Percentiles rank a stretch among this genome's conserved stretches.
Conservation (phyloP, 1,284 basidiomycete genomes). For the Heterobasidion irregulare region DNA sequence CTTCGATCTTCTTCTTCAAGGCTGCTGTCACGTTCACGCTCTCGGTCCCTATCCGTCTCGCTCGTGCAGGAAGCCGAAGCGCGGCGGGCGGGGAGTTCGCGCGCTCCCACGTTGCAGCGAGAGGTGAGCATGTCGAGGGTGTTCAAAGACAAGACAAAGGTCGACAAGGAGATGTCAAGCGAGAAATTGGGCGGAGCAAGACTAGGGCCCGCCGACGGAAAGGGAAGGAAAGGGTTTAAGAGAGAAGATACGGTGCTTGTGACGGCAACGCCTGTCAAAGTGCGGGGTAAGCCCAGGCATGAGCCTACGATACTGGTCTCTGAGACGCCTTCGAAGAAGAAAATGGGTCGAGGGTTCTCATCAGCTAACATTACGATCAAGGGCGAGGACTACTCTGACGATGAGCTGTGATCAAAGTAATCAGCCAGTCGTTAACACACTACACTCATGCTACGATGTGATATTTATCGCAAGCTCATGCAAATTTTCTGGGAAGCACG, state of each 20-base stretch:
- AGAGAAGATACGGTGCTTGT: neutral
- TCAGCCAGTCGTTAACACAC: too few species aligned
- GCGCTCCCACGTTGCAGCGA: conserved; percentile 33
- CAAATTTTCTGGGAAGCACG: too few species aligned
- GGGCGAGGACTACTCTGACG: too few species aligned
- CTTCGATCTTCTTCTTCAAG: conserved; percentile 1
- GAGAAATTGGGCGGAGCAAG: neutral
- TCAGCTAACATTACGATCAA: too few species aligned
- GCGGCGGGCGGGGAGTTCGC: conserved; percentile 15
- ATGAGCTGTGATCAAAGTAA: too few species aligned
- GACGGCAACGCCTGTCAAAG: neutral
- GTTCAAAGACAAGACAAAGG: conserved; percentile 35
- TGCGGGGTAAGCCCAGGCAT: neutral
- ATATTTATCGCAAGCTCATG: too few species aligned
- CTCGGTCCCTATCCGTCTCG: conserved; percentile 58
- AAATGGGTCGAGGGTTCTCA: too few species aligned
- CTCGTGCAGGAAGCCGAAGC: conserved; percentile 41
- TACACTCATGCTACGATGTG: too few species aligned
- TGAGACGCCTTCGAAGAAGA: neutral
- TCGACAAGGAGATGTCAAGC: neutral
- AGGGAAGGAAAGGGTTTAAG: neutral
- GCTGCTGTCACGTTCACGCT: conserved; percentile 32
- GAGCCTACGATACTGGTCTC: neutral
- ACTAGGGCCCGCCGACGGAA: neutral
- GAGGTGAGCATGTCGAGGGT: conserved; percentile 68